Evolutionary conservation across 2,329 filamentous ascomycete species (phyloP).

Genomic region (Fusarium sp.): DNA sequence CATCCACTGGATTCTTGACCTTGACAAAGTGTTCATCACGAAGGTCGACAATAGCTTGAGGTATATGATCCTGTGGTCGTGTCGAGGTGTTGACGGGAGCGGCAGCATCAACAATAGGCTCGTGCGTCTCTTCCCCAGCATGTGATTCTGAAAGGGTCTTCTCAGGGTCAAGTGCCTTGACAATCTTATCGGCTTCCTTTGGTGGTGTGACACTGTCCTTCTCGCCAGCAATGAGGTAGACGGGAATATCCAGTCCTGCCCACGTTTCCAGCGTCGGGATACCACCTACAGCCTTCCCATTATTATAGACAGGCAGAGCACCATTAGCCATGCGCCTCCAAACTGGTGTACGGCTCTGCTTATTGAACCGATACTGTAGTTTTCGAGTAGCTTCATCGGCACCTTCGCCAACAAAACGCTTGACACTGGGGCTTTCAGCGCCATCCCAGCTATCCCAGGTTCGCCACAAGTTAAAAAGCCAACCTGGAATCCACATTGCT

Average conservation of each 20-base stretch:
- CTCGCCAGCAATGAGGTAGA: slow-evolving; percentile 84
- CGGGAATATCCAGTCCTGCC: slow-evolving; percentile 77
- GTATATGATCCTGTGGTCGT: slow-evolving; percentile 51
- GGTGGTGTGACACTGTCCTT: slow-evolving; percentile 82
- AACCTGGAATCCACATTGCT: slow-evolving; percentile 76
- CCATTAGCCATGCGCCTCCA: slow-evolving; percentile 87
- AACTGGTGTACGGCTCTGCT: slow-evolving; percentile 83
- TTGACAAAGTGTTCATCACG: slow-evolving; percentile 48
- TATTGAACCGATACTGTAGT: slow-evolving; percentile 81
- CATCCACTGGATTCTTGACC: slow-evolving; percentile 37
- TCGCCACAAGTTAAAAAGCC: slow-evolving; percentile 82
- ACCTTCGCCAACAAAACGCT: slow-evolving; percentile 77
- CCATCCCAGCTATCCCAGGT: slow-evolving; percentile 85
- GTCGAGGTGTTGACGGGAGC: slow-evolving; percentile 60
- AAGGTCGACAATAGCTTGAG: slow-evolving; percentile 54
- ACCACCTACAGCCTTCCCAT: slow-evolving; percentile 69
- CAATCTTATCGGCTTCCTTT: slow-evolving; percentile 77
- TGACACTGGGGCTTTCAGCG: slow-evolving; percentile 80
- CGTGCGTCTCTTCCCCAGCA: slow-evolving; percentile 47
- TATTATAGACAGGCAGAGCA: slow-evolving; percentile 71
- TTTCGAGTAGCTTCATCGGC: slow-evolving; percentile 75
- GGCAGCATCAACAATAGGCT: slow-evolving; percentile 60
- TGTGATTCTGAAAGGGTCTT: slow-evolving; percentile 28
- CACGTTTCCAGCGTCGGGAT: slow-evolving; percentile 79
- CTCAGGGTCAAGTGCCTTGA: slow-evolving; percentile 53